Evolutionary conservation across 495 filamentous ascomycete species (phyloP).

Genomic region (Pyrenopolyporus hunteri): DNA sequence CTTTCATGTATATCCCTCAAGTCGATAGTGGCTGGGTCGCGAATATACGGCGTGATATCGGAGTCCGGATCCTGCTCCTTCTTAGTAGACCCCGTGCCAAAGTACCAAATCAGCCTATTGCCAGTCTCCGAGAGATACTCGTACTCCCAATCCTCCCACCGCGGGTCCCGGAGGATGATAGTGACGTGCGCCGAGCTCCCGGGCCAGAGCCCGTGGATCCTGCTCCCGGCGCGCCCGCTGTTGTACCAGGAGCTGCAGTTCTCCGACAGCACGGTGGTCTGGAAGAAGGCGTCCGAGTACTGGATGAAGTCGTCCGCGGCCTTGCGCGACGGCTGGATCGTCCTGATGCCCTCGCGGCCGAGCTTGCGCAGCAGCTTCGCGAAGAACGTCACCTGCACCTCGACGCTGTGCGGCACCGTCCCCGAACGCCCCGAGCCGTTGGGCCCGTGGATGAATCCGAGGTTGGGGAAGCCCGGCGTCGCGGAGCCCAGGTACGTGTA

Average conservation of each 20-base stretch:
- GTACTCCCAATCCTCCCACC: constrained; percentile 79
- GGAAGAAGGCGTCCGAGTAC: constrained; percentile 67
- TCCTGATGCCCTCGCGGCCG: constrained; percentile 65
- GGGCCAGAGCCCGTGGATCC: constrained; percentile 71
- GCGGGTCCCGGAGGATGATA: constrained; percentile 61
- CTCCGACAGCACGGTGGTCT: constrained; percentile 64
- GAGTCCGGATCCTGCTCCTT: constrained; percentile 45
- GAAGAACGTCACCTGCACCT: constrained; percentile 64
- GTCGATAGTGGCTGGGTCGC: constrained; percentile 43
- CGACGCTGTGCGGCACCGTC: constrained; percentile 58
- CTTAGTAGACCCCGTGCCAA: constrained; percentile 51
- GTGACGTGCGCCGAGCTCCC: constrained; percentile 65
- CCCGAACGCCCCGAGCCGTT: constrained; percentile 60
- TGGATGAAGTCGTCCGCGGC: constrained; percentile 69
- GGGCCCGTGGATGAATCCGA: constrained; percentile 64
- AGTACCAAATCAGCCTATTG: constrained; percentile 53
- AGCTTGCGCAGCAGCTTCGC: constrained; percentile 69
- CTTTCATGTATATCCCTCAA: constrained; percentile 51
- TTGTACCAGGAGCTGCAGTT: constrained; percentile 77
- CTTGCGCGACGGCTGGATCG: constrained; percentile 57
- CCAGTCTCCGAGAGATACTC: constrained; percentile 54
- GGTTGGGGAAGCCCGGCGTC: constrained; percentile 70
- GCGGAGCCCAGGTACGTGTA: constrained; percentile 69
- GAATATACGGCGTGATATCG: constrained; percentile 52
- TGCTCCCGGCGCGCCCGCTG: constrained; percentile 59